Evolutionary conservation across 1,284 basidiomycete species (phyloP), one percentile per base, ranked within the genome.

Genomic region (Irpex sp.): DNA sequence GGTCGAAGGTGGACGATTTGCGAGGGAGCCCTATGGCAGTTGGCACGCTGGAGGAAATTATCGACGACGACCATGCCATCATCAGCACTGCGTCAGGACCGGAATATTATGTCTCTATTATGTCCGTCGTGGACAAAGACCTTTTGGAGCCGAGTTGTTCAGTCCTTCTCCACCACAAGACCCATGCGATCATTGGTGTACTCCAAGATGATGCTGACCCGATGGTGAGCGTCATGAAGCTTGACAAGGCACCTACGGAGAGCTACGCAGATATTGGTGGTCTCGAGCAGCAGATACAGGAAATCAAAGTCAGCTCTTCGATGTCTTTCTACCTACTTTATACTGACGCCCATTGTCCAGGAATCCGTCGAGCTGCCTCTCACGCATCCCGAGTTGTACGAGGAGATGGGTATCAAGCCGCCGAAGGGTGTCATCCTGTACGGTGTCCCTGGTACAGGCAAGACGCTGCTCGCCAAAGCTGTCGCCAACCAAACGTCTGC

Each of bases 41-140:
- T 68, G 98, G 98, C 49, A 96, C 97, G 0, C 88, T 99, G 77
- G 98, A 99, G 85, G 98, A 99, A 85, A 99, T 99, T 78, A 98
- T 99, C 80, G 98, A 99, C 87, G 98, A 99, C 85, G 98, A 99
- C 88, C 98, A 99, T 82, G 98, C 98, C 22, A 99, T 99, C 82
- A 94, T 99, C 78, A 97, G 96, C 82, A 96, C 96, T 10, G 92
- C 96, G 20, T 96, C 96, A 56, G 98, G 98, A 1, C 97, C 98
- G 43, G 98, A 99, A 82, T 97, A 94, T 84, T 99, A 99, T 81
- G 98, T 99, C 75, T 94, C 96, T 62, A 99, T 99, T 82, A 97
- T 99, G 95, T 96, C 94, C 74, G 98, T 98, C 80, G 98, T 99
- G 76, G 98, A 99, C 92, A 99, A 99, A 85, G 98, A 99, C 81